These are phyloP conservation scores for Amanita molliuscula DNA, from an alignment of 768 basidiomycete genomes.

Conservation along the genomic window DNA sequence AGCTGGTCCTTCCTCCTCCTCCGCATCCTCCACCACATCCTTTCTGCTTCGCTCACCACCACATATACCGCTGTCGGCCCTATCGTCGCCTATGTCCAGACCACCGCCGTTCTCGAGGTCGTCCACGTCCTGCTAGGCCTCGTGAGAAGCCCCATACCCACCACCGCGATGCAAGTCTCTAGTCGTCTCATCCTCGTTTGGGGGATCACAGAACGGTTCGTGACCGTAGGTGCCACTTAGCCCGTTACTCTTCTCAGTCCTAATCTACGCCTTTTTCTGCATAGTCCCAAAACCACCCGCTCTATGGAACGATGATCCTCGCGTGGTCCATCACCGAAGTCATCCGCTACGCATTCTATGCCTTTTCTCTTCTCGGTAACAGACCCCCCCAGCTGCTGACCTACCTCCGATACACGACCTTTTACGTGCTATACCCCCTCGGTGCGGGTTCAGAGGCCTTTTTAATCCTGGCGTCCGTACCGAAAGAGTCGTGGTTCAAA, in stretches of 20 bases:
- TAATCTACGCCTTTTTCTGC: background rate
- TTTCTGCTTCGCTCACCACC: slow-evolving; percentile 16
- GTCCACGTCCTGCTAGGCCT: slow-evolving; percentile 69
- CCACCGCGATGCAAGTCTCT: slow-evolving; percentile 71
- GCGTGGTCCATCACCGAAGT: slow-evolving; percentile 92
- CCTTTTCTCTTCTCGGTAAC: slow-evolving; percentile 46
- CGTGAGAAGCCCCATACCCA: slow-evolving; percentile 68
- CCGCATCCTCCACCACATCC: slow-evolving; percentile 38
- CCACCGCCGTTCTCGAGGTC: slow-evolving; percentile 74
- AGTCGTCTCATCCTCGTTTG: slow-evolving; percentile 79
- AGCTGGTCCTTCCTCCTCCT: slow-evolving; percentile 71
- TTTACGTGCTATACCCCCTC: slow-evolving; percentile 87
- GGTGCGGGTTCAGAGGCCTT: slow-evolving; percentile 89
- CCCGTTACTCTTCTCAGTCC: background rate
- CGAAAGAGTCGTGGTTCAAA: slow-evolving; percentile 33
- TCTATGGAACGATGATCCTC: slow-evolving; percentile 86
- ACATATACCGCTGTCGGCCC: background rate
- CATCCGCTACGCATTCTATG: slow-evolving; percentile 87
- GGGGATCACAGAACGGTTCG: slow-evolving; percentile 64
- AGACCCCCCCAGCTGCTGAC: slow-evolving; percentile 37
- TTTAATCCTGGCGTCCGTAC: slow-evolving; percentile 70
- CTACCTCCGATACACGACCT: slow-evolving; percentile 84
- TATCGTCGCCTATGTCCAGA: slow-evolving; percentile 46
- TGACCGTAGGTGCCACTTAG: slow-evolving; percentile 33
- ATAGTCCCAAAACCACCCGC: slow-evolving; percentile 59